A percentile compares a stretch with the other conserved stretches of the same genome.
These are phyloP conservation scores for Centrapalus pauciflorus DNA, from an alignment of 129 eudicot genomes.

Conservation along the genomic window DNA sequence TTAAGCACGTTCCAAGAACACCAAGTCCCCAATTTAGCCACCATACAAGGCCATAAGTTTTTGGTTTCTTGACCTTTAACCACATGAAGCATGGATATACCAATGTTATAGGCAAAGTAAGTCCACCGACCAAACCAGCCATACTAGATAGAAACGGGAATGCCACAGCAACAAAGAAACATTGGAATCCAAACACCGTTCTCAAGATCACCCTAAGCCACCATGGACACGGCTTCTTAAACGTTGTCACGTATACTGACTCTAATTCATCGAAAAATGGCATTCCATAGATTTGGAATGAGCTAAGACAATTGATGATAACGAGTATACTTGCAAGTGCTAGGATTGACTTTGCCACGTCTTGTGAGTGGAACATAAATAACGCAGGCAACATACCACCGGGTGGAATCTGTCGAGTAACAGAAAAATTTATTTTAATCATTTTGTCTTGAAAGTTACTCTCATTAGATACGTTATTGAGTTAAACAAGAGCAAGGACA, in stretches of 20 bases:
- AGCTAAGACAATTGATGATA: conserved; percentile 39
- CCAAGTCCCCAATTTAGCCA: conserved; percentile 53
- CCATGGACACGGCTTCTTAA: conserved; percentile 42
- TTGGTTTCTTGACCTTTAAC: conserved; percentile 49
- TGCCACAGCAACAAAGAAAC: conserved; percentile 45
- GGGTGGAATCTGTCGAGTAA: conserved; percentile 38
- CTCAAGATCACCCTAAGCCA: conserved; percentile 49
- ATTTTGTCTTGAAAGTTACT: neutral
- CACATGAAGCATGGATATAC: conserved; percentile 63
- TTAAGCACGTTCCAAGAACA: conserved; percentile 36
- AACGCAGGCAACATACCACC: conserved; percentile 46
- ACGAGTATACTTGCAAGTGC: conserved; percentile 37
- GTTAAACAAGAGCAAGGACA: no score
- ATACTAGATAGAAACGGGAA: conserved; percentile 42
- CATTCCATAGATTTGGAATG: conserved; percentile 60
- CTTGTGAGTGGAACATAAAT: conserved; percentile 34
- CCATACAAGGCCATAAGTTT: conserved; percentile 32
- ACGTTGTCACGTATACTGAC: conserved; percentile 30
- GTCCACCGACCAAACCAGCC: conserved; percentile 49
- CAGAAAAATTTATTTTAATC: no score
- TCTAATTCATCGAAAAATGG: conserved; percentile 49
- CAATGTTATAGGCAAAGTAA: conserved; percentile 43
- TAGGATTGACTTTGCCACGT: conserved; percentile 25
- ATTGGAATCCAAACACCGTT: conserved; percentile 31
- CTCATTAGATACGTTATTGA: no score